A percentile compares a stretch with the other conserved stretches of the same genome.
phyloP scores from a whole-genome alignment of 352 stramenopile species.

The Globisporangium carolinianum region DNA sequence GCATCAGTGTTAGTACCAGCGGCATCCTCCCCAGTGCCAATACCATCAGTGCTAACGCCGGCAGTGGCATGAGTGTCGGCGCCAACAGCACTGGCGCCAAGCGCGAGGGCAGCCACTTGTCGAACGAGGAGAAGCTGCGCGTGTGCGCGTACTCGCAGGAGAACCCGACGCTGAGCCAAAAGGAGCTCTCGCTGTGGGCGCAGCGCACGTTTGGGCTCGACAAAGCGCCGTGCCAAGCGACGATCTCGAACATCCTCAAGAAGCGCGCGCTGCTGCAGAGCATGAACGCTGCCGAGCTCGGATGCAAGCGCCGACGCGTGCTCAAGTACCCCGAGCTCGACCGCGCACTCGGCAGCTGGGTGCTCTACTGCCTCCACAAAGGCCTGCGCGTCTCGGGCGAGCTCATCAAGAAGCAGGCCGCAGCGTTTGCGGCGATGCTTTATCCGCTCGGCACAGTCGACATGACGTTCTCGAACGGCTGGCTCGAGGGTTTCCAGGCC shows the following conservation, averaged over 20 bases:
- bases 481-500: constrained; percentile 48
- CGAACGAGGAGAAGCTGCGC: constrained; percentile 46
- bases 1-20: too few species aligned
- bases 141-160: constrained; percentile 49
- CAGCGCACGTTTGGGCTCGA: constrained; percentile 39
- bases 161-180: constrained; percentile 39
- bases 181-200: constrained; percentile 38
- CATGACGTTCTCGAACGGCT: constrained; percentile 56
- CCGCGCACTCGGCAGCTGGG: constrained; percentile 37
- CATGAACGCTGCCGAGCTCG: constrained; percentile 25
- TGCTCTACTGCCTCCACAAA: constrained; percentile 26
- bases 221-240: constrained; percentile 39
- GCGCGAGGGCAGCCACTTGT: constrained; percentile 21
- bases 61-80: too few species aligned
- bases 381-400: constrained; percentile 18
- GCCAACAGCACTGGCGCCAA: background rate
- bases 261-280: constrained; percentile 32
- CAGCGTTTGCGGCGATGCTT: constrained; percentile 30
- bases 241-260: constrained; percentile 54
- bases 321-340: constrained; percentile 55
- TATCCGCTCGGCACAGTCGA: constrained; percentile 12
- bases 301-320: constrained; percentile 29
- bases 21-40: too few species aligned
- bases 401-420: constrained; percentile 31
- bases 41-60: too few species aligned